A percentile compares a stretch with the other conserved stretches of the same genome.
These are phyloP conservation scores for Vaccinium corymbosum DNA, from an alignment of 148 eudicot genomes.

Conservation along the genomic window DNA sequence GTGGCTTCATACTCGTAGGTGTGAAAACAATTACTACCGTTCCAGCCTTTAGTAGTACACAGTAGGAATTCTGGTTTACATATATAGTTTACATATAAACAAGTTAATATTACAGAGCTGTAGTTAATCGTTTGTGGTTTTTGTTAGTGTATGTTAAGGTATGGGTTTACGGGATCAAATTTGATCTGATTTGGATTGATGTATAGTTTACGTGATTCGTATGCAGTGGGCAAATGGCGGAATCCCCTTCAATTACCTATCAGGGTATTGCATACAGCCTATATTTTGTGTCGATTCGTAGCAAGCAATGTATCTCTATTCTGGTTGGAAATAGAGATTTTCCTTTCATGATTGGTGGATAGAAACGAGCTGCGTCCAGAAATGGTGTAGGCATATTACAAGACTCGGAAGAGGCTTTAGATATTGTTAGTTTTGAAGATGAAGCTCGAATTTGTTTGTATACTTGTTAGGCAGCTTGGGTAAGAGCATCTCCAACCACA, in stretches of 20 bases:
- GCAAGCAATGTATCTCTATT: background rate
- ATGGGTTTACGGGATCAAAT: background rate
- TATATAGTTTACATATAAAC: background rate
- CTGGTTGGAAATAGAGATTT: background rate
- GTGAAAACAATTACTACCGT: background rate
- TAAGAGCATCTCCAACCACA: too few species aligned
- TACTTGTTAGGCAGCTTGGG: background rate
- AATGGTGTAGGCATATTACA: background rate
- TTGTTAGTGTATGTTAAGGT: background rate
- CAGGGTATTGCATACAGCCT: background rate
- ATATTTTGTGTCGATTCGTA: background rate
- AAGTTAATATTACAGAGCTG: background rate
- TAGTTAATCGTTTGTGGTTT: background rate
- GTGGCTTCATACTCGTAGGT: background rate
- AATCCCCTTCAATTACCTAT: background rate
- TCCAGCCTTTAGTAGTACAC: conserved; percentile 7
- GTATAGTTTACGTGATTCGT: background rate
- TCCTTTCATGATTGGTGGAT: background rate
- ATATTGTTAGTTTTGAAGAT: background rate
- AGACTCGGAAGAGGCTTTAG: too few species aligned
- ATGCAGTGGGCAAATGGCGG: background rate
- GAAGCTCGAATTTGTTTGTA: background rate
- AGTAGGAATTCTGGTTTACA: background rate
- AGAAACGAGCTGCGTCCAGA: background rate
- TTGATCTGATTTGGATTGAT: background rate